Percentiles rank a stretch among this genome's conserved stretches.
Evolutionary conservation across 805 yeast species (phyloP).

Genomic region (Phaffomyces antillensis): DNA sequence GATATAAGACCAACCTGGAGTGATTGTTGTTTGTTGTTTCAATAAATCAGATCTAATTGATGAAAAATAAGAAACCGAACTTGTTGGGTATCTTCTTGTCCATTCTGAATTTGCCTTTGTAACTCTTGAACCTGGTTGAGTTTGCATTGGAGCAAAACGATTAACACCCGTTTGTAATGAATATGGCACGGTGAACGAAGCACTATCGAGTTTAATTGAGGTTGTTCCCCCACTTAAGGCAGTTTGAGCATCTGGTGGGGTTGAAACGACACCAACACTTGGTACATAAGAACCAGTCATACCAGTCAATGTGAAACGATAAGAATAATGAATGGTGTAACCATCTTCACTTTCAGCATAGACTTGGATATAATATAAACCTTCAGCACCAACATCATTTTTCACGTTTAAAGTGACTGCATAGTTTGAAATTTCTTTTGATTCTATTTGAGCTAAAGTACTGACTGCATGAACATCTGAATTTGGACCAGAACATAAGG

Average conservation of each 20-base stretch:
- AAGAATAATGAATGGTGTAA: slow-evolving; percentile 58
- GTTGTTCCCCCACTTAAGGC: slow-evolving; percentile 27
- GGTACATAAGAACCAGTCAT: slow-evolving; percentile 57
- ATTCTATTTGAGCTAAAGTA: slow-evolving; percentile 25
- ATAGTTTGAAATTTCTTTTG: slow-evolving; percentile 26
- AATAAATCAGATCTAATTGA: slow-evolving; percentile 28
- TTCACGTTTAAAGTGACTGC: slow-evolving; percentile 36
- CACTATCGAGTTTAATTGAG: slow-evolving; percentile 30
- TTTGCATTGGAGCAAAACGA: slow-evolving; percentile 89
- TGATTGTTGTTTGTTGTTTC: slow-evolving; percentile 53
- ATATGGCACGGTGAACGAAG: slow-evolving; percentile 64
- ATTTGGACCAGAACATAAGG: slow-evolving; percentile 65
- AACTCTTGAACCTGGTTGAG: slow-evolving; percentile 69
- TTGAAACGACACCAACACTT: slow-evolving; percentile 40
- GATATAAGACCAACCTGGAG: slow-evolving; percentile 81
- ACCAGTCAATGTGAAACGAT: slow-evolving; percentile 56
- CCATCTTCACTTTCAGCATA: slow-evolving; percentile 36
- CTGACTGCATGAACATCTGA: slow-evolving; percentile 34
- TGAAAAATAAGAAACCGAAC: slow-evolving; percentile 56
- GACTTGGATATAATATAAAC: slow-evolving; percentile 69
- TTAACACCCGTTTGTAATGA: slow-evolving; percentile 70
- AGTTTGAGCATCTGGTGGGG: slow-evolving; percentile 37
- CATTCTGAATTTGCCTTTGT: slow-evolving; percentile 51
- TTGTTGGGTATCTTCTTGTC: slow-evolving; percentile 60
- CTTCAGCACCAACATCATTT: slow-evolving; percentile 46